Conservation (phyloP, 208 protist genomes). For the Vickermania spadyakhi region DNA sequence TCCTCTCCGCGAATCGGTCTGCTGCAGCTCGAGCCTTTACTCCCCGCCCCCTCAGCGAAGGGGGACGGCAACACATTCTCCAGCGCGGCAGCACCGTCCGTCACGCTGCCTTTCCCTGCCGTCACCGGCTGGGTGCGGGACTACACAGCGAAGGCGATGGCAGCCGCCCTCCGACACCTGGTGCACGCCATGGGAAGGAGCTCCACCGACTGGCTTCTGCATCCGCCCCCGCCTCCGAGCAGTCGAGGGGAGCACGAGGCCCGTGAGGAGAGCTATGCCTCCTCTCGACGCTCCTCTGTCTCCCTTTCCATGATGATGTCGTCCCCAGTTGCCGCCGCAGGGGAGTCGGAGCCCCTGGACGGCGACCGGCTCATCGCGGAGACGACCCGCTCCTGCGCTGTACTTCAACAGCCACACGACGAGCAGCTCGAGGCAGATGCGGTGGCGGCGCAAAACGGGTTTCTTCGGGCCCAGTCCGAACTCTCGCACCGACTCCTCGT, state of each 20-base stretch:
- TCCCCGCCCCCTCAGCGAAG: too few species aligned
- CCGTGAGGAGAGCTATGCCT: neutral
- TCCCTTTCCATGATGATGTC: neutral
- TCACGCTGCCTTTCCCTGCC: neutral
- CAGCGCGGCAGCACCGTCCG: neutral
- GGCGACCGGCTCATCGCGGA: neutral
- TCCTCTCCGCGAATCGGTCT: neutral
- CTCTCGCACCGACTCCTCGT: constrained; percentile 44
- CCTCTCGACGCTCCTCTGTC: neutral
- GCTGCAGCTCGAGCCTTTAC: too few species aligned
- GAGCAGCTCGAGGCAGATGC: neutral
- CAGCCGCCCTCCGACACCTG: constrained; percentile 7
- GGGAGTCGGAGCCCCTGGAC: neutral
- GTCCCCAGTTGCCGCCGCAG: neutral
- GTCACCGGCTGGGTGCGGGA: constrained; percentile 29
- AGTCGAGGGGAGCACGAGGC: neutral
- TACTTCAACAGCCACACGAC: neutral
- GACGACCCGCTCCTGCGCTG: neutral
- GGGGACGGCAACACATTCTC: neutral
- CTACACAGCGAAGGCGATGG: constrained; percentile 21
- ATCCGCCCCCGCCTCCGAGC: neutral
- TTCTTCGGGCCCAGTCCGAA: neutral
- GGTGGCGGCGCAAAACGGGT: neutral
- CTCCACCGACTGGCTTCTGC: neutral
- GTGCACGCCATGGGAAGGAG: neutral